Conservation (phyloP, 306 rosid genomes). For the Fragaria iinumae region DNA sequence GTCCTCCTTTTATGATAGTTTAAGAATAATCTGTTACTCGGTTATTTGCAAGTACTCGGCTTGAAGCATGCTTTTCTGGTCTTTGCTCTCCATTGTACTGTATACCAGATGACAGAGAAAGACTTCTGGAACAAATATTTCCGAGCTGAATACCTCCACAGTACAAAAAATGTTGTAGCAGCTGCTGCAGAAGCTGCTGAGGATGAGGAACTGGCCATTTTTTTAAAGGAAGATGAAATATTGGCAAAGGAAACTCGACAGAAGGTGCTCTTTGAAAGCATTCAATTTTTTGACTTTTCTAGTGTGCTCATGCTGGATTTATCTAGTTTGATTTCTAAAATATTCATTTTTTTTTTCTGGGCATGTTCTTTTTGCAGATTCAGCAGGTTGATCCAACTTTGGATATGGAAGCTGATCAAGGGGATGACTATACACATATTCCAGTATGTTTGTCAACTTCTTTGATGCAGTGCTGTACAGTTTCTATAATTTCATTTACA, state of each 20-base stretch:
- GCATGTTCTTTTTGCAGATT: constrained; percentile 44
- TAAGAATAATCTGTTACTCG: constrained; percentile 1
- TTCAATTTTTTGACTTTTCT: constrained; percentile 9
- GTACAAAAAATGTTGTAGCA: constrained; percentile 71
- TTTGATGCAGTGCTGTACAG: constrained; percentile 22
- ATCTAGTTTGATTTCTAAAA: constrained; percentile 16
- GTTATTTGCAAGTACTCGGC: constrained; percentile 14
- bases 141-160: constrained; percentile 88
- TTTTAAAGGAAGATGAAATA: constrained; percentile 82
- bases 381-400: constrained; percentile 89
- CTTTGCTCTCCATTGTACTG: constrained; percentile 12
- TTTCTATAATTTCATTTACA: not conserved
- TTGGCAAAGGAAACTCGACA: constrained; percentile 75
- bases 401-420: constrained; percentile 97
- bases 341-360: not conserved
- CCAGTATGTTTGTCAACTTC: constrained; percentile 63
- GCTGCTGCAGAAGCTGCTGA: constrained; percentile 99
- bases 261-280: constrained; percentile 50
- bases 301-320: constrained; percentile 21
- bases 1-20: not conserved
- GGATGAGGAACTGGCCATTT: constrained; percentile 93
- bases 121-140: constrained; percentile 96
- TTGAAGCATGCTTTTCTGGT: constrained; percentile 8
- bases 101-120: constrained; percentile 76
- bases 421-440: constrained; percentile 94